Evolutionary conservation across 768 basidiomycete genomes (phyloP).

Genomic region (Clathrus columnatus): DNA sequence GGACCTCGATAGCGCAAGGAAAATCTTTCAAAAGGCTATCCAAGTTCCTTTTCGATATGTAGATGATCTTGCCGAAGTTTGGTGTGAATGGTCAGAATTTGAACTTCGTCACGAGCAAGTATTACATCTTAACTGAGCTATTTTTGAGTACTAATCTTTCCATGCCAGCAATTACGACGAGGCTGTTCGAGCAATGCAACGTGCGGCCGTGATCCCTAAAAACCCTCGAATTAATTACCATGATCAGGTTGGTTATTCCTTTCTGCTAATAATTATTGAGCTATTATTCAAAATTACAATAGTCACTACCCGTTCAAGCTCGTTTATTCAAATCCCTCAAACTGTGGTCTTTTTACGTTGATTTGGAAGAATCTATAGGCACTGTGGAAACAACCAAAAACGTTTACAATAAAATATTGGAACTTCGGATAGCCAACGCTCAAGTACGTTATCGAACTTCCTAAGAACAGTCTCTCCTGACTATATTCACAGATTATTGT

Average conservation of each 20-base stretch:
- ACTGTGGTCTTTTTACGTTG: slow-evolving; percentile 98
- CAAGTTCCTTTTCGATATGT: slow-evolving; percentile 91
- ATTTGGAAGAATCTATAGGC: slow-evolving; percentile 94
- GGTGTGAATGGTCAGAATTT: slow-evolving; percentile 99
- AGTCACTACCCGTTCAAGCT: slow-evolving; percentile 79
- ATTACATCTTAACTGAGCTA: background rate
- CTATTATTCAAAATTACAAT: slow-evolving; percentile 1
- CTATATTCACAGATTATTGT: slow-evolving; percentile 58
- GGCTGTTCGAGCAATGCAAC: slow-evolving; percentile 90
- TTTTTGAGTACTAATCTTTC: slow-evolving; percentile 13
- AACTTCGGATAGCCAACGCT: slow-evolving; percentile 94
- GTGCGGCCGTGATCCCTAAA: slow-evolving; percentile 86
- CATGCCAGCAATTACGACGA: slow-evolving; percentile 84
- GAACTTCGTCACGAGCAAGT: slow-evolving; percentile 91
- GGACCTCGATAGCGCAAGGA: slow-evolving; percentile 79
- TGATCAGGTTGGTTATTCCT: slow-evolving; percentile 65
- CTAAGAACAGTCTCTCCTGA: background rate
- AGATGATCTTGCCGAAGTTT: slow-evolving; percentile 94
- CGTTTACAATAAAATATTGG: slow-evolving; percentile 94
- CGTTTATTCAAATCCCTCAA: slow-evolving; percentile 97
- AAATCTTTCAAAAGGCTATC: slow-evolving; percentile 87
- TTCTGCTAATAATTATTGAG: slow-evolving; percentile 14
- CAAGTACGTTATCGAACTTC: slow-evolving; percentile 34
- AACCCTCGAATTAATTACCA: slow-evolving; percentile 88
- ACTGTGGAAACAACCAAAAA: slow-evolving; percentile 85